A percentile compares a stretch with the other conserved stretches of the same genome.
Evolutionary conservation across 345 rosid genomes (phyloP).

Genomic region (Citrus australasica): DNA sequence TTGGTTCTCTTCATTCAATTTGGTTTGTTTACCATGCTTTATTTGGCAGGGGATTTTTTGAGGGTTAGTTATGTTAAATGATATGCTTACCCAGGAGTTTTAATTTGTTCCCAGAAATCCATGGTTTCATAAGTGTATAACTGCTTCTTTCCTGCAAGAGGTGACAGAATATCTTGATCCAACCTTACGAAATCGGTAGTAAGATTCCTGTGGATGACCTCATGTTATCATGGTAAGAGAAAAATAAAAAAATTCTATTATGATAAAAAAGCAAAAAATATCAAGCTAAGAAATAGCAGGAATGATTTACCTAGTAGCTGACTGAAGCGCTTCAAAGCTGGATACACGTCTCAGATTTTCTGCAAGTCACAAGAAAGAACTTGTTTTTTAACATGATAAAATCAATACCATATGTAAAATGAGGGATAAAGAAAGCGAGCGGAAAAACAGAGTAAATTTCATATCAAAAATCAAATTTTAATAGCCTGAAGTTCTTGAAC

Average conservation of each 20-base stretch:
- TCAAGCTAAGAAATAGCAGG: neutral
- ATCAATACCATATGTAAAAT: neutral
- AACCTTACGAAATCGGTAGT: conserved; percentile 74
- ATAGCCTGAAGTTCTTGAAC: neutral
- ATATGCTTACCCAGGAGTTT: conserved; percentile 79
- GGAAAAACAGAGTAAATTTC: neutral
- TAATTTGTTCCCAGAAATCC: conserved; percentile 98
- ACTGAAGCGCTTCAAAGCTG: conserved; percentile 94
- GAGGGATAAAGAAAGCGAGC: neutral
- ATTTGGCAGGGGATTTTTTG: neutral
- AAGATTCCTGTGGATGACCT: conserved; percentile 43
- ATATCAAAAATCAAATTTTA: neutral
- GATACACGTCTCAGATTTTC: conserved; percentile 81
- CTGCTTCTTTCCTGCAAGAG: conserved; percentile 93
- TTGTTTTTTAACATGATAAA: neutral
- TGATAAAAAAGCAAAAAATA: neutral
- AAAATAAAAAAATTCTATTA: neutral
- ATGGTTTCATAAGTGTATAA: conserved; percentile 74
- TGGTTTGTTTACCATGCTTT: neutral
- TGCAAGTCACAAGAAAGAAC: conserved; percentile 24
- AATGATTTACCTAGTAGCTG: conserved; percentile 56
- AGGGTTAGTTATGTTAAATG: neutral
- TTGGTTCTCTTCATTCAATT: neutral
- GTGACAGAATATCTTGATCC: conserved; percentile 93
- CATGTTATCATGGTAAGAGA: conserved; percentile 15